These are phyloP conservation scores for Babesia bovis DNA, from an alignment of 169 alveolate genomes.

Conservation along the genomic window DNA sequence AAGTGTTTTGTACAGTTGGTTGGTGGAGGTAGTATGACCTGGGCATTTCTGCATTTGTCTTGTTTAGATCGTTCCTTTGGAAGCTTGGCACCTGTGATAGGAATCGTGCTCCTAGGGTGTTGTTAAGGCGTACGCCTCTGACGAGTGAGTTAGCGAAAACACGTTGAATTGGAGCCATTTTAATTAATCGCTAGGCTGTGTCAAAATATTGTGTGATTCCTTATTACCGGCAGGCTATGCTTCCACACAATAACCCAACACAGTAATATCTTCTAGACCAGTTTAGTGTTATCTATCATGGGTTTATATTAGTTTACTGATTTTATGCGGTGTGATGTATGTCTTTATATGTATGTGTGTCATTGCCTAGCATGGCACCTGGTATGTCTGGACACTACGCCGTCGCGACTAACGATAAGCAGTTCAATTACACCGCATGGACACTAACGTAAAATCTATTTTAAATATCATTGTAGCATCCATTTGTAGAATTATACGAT, in stretches of 20 bases:
- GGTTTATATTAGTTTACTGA: too few relatives aligned
- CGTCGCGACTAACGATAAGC: too few relatives aligned
- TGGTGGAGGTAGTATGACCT: constrained; percentile 37
- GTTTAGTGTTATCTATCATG: too few relatives aligned
- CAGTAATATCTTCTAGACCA: neutral
- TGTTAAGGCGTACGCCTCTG: constrained; percentile 9
- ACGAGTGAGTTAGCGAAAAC: constrained; percentile 17
- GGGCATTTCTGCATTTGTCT: constrained; percentile 12
- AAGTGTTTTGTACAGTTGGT: constrained; percentile 18
- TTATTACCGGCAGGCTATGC: neutral
- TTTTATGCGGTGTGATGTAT: too few relatives aligned
- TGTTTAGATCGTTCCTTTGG: constrained; percentile 26
- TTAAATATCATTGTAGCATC: too few relatives aligned
- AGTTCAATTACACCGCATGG: too few relatives aligned
- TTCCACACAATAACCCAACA: constrained; percentile 23
- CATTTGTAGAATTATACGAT: too few relatives aligned
- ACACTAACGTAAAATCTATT: too few relatives aligned
- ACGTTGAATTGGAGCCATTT: constrained; percentile 41
- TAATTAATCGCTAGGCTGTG: neutral
- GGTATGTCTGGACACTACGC: too few relatives aligned
- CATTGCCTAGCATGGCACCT: too few relatives aligned
- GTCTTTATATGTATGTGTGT: too few relatives aligned
- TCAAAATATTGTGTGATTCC: neutral
- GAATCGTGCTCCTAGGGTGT: constrained; percentile 41
- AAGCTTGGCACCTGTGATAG: constrained; percentile 42